phyloP scores from a whole-genome alignment of 129 eudicot species.

The Dittrichia graveolens region DNA sequence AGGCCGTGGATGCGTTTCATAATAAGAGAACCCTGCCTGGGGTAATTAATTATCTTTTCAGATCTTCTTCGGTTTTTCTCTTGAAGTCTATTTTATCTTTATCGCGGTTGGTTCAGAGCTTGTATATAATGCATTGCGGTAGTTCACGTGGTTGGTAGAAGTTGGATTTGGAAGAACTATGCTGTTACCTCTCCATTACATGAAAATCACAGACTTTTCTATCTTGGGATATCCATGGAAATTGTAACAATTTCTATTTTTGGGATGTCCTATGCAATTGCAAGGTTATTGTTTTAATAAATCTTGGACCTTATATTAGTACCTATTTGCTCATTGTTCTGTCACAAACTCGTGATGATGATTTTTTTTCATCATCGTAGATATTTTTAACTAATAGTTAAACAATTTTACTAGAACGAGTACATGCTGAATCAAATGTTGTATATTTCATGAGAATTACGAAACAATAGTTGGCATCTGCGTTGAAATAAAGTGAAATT shows the following conservation, averaged over 20 bases:
- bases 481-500: slow-evolving; percentile 21
- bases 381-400: slow-evolving; percentile 16
- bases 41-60: slow-evolving; percentile 47
- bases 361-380: slow-evolving; percentile 12
- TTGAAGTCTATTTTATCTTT: slow-evolving; percentile 5
- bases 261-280: slow-evolving; percentile 21
- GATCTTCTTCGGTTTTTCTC: slow-evolving; percentile 31
- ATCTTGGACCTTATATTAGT: background rate
- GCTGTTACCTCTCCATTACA: slow-evolving; percentile 16
- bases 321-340: slow-evolving; percentile 12
- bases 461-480: slow-evolving; percentile 14
- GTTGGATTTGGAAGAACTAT: slow-evolving; percentile 20
- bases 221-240: slow-evolving; percentile 21
- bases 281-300: background rate
- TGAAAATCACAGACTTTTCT: slow-evolving; percentile 20
- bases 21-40: slow-evolving; percentile 89
- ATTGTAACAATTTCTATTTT: slow-evolving; percentile 28
- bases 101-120: background rate
- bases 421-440: slow-evolving; percentile 19
- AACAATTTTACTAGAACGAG: background rate
- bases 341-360: slow-evolving; percentile 2
- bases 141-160: slow-evolving; percentile 22
- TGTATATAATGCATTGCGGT: slow-evolving; percentile 32
- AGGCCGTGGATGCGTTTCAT: slow-evolving; percentile 83
- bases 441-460: background rate